phyloP scores from a whole-genome alignment of 225 moss, liverwort and hornwort species.

The Marchantia polymorpha region DNA sequence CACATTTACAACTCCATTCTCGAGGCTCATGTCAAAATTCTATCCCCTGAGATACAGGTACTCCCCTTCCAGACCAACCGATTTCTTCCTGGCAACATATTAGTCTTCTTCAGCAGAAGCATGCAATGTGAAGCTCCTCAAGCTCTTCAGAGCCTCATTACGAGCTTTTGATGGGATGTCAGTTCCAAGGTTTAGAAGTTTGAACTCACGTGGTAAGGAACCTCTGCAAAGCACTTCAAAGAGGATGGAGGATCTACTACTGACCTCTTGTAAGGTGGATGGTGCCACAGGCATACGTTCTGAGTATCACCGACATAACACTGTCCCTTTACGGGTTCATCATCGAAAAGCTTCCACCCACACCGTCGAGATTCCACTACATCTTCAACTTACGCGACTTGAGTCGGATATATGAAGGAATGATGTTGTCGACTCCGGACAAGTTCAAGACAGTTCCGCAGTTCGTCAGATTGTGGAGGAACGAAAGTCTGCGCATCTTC shows the following conservation, averaged over 20 bases:
- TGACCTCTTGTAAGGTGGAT: background rate
- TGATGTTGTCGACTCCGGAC: conserved; percentile 68
- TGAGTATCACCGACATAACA: conserved; percentile 54
- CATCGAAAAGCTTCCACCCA: conserved; percentile 77
- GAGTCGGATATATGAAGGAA: conserved; percentile 79
- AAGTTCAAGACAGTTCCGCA: conserved; percentile 60
- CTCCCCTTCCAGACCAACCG: background rate
- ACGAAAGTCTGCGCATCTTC: conserved; percentile 75
- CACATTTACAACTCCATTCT: conserved; percentile 76
- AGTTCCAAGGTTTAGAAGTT: background rate
- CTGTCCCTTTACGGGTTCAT: conserved; percentile 66
- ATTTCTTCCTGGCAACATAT: background rate
- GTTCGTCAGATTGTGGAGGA: conserved; percentile 77
- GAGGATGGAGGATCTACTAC: background rate
- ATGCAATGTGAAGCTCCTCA: too few species aligned
- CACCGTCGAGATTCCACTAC: conserved; percentile 86
- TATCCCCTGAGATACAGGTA: conserved; percentile 58
- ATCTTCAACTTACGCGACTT: conserved; percentile 86
- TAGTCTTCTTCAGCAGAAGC: background rate
- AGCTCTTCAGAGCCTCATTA: background rate
- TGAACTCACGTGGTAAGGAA: background rate
- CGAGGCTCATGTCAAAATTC: conserved; percentile 56
- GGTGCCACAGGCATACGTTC: conserved; percentile 47
- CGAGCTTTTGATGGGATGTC: background rate
- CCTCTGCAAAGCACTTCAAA: background rate